Evolutionary conservation across 2,329 filamentous ascomycete genomes (phyloP), one percentile per base, ranked within the genome.

Genomic region (Colletotrichum noveboracense): DNA sequence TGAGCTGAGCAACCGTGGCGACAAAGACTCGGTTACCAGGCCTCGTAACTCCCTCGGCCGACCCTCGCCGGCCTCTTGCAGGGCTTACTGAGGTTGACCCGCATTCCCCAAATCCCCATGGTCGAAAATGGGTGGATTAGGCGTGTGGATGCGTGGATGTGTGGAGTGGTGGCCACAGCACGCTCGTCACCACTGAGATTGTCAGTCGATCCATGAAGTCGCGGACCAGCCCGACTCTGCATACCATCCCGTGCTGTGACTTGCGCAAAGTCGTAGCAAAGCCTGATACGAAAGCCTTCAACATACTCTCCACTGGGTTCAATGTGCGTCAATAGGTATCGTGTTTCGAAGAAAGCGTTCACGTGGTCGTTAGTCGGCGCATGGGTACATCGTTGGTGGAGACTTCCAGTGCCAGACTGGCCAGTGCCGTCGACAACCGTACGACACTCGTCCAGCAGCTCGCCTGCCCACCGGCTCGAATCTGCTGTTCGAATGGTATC

Each of bases 131-230:
- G 58, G 71, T 36, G 48, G 67, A 34, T 24, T 65, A 43, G 16
- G 16, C n/a, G 43, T 69, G 73, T 73, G 73, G 73, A 75, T 73
- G 36, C 73, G 73, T 73, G 70, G 73, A 64, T 68, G 34, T 36
- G 64, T 58, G 70, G 73, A 75, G 73, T 71, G 38, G 66, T 30
- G n/a, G 61, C 62, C 38, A 67, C 32, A 24, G 38, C 28, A 55
- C 21, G 60, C 67, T 65, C 62, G 62, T 32, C 28, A 66, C 71
- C 32, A 56, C 55, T 65, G 30, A 52, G 24, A 69, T 55, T 43
- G 56, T 73, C 65, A 73, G 43, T 73, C 32, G 43, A 65, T 68
- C 56, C 64, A 65, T 55, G 73, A 65, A 43, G 62, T 55, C 30
- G 62, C 69, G 70, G 68, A 67, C 61, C 72, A 68, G 32, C 70